Percentiles rank a stretch among this genome's conserved stretches.
Conservation (phyloP, 2,329 filamentous ascomycete genomes). For the Verticillium klebahnii region DNA sequence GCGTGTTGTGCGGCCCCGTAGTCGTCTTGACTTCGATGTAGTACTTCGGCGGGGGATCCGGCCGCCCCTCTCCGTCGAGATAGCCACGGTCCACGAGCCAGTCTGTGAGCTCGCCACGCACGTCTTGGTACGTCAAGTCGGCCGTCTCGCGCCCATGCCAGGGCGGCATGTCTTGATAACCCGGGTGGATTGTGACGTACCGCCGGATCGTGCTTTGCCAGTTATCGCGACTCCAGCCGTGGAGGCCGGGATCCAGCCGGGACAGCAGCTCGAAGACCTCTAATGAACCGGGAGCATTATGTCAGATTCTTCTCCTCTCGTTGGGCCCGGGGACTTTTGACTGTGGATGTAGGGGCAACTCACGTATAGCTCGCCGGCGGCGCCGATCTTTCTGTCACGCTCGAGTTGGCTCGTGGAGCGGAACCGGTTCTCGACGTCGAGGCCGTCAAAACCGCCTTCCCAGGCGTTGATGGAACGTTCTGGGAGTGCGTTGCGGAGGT, state of each 20-base stretch:
- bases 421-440: not conserved
- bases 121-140: constrained; percentile 41
- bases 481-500: not conserved
- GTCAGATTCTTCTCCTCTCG: not conserved
- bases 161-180: constrained; percentile 31
- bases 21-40: constrained; percentile 50
- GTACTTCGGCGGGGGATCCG: constrained; percentile 27
- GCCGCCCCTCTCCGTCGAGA: constrained; percentile 21
- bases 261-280: constrained; percentile 38
- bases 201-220: constrained; percentile 46
- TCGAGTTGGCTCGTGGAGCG: constrained; percentile 5
- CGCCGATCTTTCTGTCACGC: constrained; percentile 12
- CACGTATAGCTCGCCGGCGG: constrained; percentile 17
- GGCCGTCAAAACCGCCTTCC: not conserved
- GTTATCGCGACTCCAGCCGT: constrained; percentile 31
- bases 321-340: not conserved
- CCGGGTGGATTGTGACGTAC: constrained; percentile 29
- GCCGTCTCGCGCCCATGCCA: constrained; percentile 40
- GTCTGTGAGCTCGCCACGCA: constrained; percentile 23
- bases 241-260: constrained; percentile 18
- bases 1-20: constrained; percentile 25
- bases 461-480: not conserved
- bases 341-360: not conserved
- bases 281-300: not conserved
- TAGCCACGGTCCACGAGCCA: constrained; percentile 29